Conservation (phyloP, 257 asterid species). For the Nemophila menziesii region DNA sequence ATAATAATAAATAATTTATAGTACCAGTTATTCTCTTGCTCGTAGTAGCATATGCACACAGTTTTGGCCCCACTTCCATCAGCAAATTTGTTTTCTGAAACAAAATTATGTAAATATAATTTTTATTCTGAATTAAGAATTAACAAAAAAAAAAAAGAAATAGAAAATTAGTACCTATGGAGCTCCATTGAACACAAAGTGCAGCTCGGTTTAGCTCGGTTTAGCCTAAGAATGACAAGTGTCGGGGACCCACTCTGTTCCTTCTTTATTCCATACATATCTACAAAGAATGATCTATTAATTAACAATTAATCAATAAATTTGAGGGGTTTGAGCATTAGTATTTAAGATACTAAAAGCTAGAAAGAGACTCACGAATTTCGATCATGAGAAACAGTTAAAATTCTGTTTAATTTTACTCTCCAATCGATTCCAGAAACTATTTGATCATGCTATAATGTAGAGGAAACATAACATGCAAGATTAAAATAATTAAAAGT, state of each 20-base stretch:
- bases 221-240: conserved; percentile 91
- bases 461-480: conserved; percentile 3
- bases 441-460: conserved; percentile 93
- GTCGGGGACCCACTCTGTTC: conserved; percentile 86
- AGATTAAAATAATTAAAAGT: neutral
- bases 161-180: conserved; percentile 48
- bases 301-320: too few relatives aligned
- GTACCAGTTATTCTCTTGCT: conserved; percentile 99
- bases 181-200: conserved; percentile 98
- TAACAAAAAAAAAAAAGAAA: neutral
- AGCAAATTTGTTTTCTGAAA: conserved; percentile 92
- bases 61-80: conserved; percentile 99
- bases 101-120: conserved; percentile 1
- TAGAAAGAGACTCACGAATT: conserved; percentile 77
- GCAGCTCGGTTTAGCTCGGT: conserved; percentile 99
- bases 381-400: conserved; percentile 96
- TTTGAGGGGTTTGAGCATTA: too few relatives aligned
- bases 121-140: too few relatives aligned
- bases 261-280: conserved; percentile 89
- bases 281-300: conserved; percentile 30
- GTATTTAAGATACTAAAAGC: too few relatives aligned
- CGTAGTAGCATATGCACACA: conserved; percentile 96
- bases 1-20: too few relatives aligned
- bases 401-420: conserved; percentile 61
- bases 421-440: conserved; percentile 98